Base-by-base conservation (phyloP, 1,284 basidiomycete species). In the Veloboletus limbatus region DNA sequence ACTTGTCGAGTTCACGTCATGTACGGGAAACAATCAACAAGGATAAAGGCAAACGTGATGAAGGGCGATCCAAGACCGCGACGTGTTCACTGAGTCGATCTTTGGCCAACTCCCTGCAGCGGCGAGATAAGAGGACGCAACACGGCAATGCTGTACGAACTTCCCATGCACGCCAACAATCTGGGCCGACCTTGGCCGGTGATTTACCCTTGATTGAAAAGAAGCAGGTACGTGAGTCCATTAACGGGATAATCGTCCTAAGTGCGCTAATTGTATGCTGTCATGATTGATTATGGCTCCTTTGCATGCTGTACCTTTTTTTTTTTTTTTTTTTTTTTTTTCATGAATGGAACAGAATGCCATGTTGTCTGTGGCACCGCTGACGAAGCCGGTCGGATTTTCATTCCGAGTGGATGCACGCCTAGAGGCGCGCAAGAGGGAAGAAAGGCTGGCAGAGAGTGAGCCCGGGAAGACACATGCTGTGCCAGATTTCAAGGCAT, bases 321-420 rank as follows among this genome's bases (percentile, higher is more conserved):
- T 42, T 38, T 40, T 45, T n/a, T n/a, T 46, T 45, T 36, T 47
- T 49, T 42, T 38, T 40, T 45, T n/a, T n/a, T n/a, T n/a, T n/a
- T n/a, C n/a, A n/a, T n/a, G 46, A 43, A 48, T 24, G 8, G 1
- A 8, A 43, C 21, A 66, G 65, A 55, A n/a, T n/a, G 53, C 53
- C 50, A 55, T 59, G 54, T 57, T 58, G 49, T 59, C 56, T n/a
- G 57, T 64, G 56, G 59, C 67, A 56, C 66, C 72, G 58, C 66
- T 68, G 40, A 81, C 78, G 44, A 70, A 68, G 54, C 72, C 77
- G 45, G 64, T 69, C 31, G 75, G 66, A 52, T 80, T 80, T 65
- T 72, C 69, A 43, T 80, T 82, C 54, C 68, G 69, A 20, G 58
- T 71, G 3, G 74, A 75, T 14, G 67, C 68, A 34, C 71, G 76